Evolutionary conservation across 2,329 filamentous ascomycete species (phyloP), one percentile per base, ranked within the genome.

Genomic region (Cercospora canescens): DNA sequence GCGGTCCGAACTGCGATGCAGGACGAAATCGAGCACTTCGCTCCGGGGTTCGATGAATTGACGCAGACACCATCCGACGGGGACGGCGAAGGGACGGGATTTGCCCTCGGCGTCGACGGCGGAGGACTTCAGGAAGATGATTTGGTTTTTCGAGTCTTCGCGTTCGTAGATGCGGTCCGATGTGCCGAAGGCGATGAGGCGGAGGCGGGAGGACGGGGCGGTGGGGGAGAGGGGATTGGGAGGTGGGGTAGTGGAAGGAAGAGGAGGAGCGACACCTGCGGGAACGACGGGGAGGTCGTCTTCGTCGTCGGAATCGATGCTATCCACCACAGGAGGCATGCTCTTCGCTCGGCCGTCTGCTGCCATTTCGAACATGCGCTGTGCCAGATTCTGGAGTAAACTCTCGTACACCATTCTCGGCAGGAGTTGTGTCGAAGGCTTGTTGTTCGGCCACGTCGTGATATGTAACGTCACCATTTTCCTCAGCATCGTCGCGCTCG

Each of bases 91-190:
- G 1, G 77, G 74, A 52, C 74, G 76, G 58, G 77, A 76, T 41
- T 75, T 76, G 30, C 81, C 81, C 6, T 83, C 74, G 0, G 81
- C 79, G 55, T 81, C 79, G 1, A 77, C 67, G 50, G 79, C 78
- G 6, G 76, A 78, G 7, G 81, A 81, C 62, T 81, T 81, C 30
- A 82, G 77, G 69, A 80, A 84, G 58, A 83, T 79, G 65, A 82
- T 77, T 66, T 82, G 81, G 65, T 82, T 82, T 64, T 77, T 76
- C 60, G 76, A 79, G 64, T 83, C 81, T 70, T 82, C 79, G 18
- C 81, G 80, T 62, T 82, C 81, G 70, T 82, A 82, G 14, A 82
- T 79, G 57, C 80, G 81, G 66, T 83, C 81, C 1, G 80, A 81
- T 11, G 79, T 77, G 16, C 81, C 82, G 68, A 82, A 83, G 1